These are phyloP conservation scores for Boechera stricta DNA, from an alignment of 345 rosid genomes.

Conservation along the genomic window DNA sequence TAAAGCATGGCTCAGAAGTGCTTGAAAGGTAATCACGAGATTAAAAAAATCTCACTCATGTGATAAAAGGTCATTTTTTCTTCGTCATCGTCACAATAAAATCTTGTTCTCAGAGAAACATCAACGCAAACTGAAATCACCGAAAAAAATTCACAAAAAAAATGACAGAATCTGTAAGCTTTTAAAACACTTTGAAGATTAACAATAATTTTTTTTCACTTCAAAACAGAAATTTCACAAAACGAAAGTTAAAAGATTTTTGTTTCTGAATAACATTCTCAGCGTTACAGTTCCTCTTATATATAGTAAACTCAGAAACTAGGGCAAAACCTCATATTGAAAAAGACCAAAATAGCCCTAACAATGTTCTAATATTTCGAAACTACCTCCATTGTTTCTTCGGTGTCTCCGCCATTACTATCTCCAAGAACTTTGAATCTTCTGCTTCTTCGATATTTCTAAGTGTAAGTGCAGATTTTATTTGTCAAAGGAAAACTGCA, in stretches of 20 bases:
- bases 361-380: background rate
- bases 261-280: background rate
- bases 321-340: background rate
- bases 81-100: slow-evolving; percentile 33
- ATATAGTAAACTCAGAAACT: slow-evolving; percentile 21
- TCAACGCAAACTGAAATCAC: background rate
- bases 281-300: background rate
- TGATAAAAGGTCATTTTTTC: slow-evolving; percentile 47
- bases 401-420: slow-evolving; percentile 28
- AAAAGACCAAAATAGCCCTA: slow-evolving; percentile 21
- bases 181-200: too few relatives aligned
- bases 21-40: slow-evolving; percentile 49
- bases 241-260: background rate
- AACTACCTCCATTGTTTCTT: background rate
- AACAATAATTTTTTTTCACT: background rate
- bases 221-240: too few relatives aligned
- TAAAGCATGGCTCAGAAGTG: slow-evolving; percentile 42
- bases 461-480: too few relatives aligned
- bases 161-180: too few relatives aligned
- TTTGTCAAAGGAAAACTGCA: too few relatives aligned
- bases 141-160: background rate
- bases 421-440: background rate
- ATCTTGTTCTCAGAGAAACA: background rate
- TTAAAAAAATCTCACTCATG: slow-evolving; percentile 34
- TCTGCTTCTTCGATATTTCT: background rate